Base-by-base conservation (phyloP, 345 rosid species). In the Pugionium cornutum region DNA sequence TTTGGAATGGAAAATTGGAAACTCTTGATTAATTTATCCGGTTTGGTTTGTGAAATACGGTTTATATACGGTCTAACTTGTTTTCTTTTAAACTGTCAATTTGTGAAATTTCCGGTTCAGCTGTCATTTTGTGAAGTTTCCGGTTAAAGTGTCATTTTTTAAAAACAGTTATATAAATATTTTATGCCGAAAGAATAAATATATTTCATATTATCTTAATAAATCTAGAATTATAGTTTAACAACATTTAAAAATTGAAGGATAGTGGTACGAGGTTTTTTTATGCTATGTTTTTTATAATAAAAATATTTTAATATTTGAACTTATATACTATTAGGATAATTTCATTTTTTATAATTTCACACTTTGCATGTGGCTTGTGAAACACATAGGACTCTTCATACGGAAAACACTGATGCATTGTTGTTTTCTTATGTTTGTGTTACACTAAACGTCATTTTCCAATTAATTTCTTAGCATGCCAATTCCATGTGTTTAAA, bases 331-430 rank as follows among this genome's bases (percentile, higher is more conserved):
- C 18, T 18, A 18, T 18, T 18, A 18, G 18, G 18, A 18, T 18
- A 18, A 18, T 18, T 18, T 18, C 58, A 40, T 37, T 63, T 70
- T 48, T 48, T 34, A 64, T 32, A 27, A 47, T 27, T 63, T 63
- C 64, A 56, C 58, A 31, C 45, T 44, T 71, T 64, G 32, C 58
- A 71, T 71, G 75, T 56, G 69, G 56, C 52, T 45, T 69, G 42
- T 53, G 33, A 62, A 18, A 36, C 55, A 45, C 53, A 36, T 29
- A 61, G 33, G 41, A 53, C 62, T 52, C 32, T 26, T 18, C 49
- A 41, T 18, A 70, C 36, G 56, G 6, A 53, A 37, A 37, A 31
- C 26, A 37, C 63, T 31, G 5, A 10, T 46, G 43, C 64, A 42
- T 62, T 70, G 47, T 63, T 63, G 69, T 55, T 55, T 54, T 55